Evolutionary conservation across 106 monocot genomes (phyloP), one percentile per base, ranked within the genome.

Genomic region (Alisma plantagoaquatica): DNA sequence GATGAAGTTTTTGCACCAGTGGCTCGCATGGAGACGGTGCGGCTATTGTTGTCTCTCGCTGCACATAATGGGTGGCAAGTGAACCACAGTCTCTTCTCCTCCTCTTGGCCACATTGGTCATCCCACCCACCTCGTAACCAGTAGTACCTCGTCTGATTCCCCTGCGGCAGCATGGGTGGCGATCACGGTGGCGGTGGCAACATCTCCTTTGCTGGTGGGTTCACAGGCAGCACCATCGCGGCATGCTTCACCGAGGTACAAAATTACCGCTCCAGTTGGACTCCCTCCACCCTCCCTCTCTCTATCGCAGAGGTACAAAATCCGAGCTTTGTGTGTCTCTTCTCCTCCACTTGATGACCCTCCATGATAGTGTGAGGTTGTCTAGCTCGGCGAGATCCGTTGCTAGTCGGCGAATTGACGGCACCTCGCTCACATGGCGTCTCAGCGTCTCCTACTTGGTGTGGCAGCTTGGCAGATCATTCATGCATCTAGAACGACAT

Each of bases 301-400:
- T 4, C 17, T 10, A 11, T 10, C 8, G 23, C 12, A 10, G 51
- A 51, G 24, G 14, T 3, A n/a, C 10, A 9, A 24, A 12, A 12
- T 51, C 12, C 10, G 24, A 14, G 15, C 17, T 20, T 47, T 12
- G 15, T 17, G 46, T 7, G 19, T 20, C 20, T 10, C 7, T 7
- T 7, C 7, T 19, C 6, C n/a, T 12, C 19, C n/a, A 7, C 20
- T 47, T 20, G 0, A 10, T 47, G 35, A 47, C 32, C 45, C 29
- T 7, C 45, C 20, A 26, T 23, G 98, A 89, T 33, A 98, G 90
- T 67, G 89, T 98, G 5, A 76, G 96, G 75, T 89, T 98, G 60
- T 89, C 89, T 62, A 69, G 89, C 2, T 89, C 89, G 61, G 85
- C 81, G 74, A 79, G 69, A 38, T n/a, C n/a, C n/a, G 78, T 54